Evolutionary conservation across 2,329 filamentous ascomycete genomes (phyloP).

Genomic region (Aspergillus novofumigatus): DNA sequence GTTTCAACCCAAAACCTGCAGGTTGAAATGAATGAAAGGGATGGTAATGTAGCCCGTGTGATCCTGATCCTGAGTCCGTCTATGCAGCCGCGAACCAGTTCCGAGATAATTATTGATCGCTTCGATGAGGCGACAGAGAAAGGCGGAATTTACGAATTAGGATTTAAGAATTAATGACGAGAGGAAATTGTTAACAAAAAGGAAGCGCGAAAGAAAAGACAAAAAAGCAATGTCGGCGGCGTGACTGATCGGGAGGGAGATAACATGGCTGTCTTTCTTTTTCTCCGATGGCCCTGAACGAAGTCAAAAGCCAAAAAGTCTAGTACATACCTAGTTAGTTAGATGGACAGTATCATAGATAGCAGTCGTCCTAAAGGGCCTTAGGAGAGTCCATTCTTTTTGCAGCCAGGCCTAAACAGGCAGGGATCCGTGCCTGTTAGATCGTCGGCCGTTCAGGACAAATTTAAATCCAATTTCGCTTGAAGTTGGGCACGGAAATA

Average conservation of each 20-base stretch:
- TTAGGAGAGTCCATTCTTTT: neutral
- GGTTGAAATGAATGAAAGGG: constrained; percentile 5
- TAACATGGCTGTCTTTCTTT: neutral
- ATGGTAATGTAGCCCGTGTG: neutral
- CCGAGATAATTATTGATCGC: constrained; percentile 2
- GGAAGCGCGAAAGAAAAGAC: neutral
- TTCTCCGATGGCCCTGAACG: neutral
- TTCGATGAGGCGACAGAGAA: neutral
- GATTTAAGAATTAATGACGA: neutral
- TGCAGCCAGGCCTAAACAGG: neutral
- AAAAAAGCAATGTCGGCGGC: neutral
- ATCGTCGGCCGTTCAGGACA: neutral
- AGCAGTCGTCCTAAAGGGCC: neutral
- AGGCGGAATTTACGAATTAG: constrained; percentile 2
- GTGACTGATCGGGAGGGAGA: neutral
- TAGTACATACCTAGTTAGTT: too few species aligned
- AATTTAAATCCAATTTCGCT: neutral
- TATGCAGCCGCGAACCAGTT: constrained; percentile 7
- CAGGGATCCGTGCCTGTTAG: constrained; percentile 1
- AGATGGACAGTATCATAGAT: neutral
- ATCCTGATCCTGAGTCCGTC: constrained; percentile 1
- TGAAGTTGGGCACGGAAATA: neutral
- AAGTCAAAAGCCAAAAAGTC: neutral
- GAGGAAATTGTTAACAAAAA: neutral
- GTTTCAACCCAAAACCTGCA: neutral